Evolutionary conservation across 2,329 filamentous ascomycete genomes (phyloP).

Genomic region (Pseudogymnoascus sp.): DNA sequence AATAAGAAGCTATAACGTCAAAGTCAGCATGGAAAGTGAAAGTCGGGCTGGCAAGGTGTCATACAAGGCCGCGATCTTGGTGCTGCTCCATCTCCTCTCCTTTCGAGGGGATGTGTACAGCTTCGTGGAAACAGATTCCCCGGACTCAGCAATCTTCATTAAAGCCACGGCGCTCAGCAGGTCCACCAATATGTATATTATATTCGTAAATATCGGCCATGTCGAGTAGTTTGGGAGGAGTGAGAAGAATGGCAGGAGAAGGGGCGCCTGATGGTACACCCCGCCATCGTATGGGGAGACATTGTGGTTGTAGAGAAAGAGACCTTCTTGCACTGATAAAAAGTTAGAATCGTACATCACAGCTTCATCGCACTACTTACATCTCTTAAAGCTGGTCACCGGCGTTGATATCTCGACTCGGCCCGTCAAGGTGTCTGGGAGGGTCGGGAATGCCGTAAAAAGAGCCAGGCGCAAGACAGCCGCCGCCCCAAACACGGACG

Average conservation of each 20-base stretch:
- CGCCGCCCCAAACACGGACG: constrained; percentile 65
- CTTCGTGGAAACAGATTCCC: constrained; percentile 52
- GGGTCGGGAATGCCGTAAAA: constrained; percentile 70
- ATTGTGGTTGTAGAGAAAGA: constrained; percentile 93
- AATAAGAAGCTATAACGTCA: constrained; percentile 66
- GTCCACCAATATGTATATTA: constrained; percentile 77
- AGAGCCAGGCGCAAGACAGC: constrained; percentile 72
- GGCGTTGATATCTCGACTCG: constrained; percentile 96
- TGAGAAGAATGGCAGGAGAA: constrained; percentile 81
- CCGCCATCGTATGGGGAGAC: constrained; percentile 96
- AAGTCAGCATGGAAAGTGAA: neutral
- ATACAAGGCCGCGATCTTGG: constrained; percentile 68
- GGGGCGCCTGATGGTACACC: constrained; percentile 69
- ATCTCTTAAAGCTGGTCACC: constrained; percentile 94
- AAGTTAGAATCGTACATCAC: constrained; percentile 13
- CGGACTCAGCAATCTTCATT: constrained; percentile 70
- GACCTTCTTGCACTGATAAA: constrained; percentile 76
- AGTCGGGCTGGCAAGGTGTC: constrained; percentile 21
- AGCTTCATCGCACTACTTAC: constrained; percentile 44
- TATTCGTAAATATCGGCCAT: constrained; percentile 64
- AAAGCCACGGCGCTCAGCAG: constrained; percentile 75
- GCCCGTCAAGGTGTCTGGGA: constrained; percentile 78
- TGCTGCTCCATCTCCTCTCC: constrained; percentile 5
- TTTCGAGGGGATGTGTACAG: constrained; percentile 5
- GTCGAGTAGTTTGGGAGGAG: constrained; percentile 61